Conservation (phyloP, 805 yeast species). For the Novakomyces olei region DNA sequence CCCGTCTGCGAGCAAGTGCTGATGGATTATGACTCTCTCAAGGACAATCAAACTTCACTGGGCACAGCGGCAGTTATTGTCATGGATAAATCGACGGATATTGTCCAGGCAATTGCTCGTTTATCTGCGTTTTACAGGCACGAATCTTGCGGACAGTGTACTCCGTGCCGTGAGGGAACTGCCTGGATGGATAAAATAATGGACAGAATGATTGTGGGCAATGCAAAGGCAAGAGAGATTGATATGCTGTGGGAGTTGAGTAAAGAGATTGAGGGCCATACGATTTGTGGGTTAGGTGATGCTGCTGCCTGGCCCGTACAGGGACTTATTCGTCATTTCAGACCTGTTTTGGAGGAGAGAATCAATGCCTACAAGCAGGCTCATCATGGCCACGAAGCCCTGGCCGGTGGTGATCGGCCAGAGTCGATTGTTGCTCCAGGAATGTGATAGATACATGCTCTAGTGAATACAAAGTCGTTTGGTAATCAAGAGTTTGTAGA, state of each 20-base stretch:
- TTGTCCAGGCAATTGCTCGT: conserved; percentile 69
- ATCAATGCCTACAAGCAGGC: conserved; percentile 36
- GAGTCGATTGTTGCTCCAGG: neutral
- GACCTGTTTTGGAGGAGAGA: conserved; percentile 62
- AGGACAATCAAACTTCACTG: conserved; percentile 67
- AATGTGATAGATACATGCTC: neutral
- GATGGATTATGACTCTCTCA: conserved; percentile 76
- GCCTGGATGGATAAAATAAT: conserved; percentile 62
- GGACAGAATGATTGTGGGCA: conserved; percentile 61
- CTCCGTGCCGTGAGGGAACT: conserved; percentile 88
- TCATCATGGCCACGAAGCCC: conserved; percentile 27
- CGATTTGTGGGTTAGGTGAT: conserved; percentile 80
- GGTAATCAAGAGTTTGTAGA: neutral
- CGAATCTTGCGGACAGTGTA: conserved; percentile 87
- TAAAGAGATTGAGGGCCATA: conserved; percentile 75
- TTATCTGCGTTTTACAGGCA: conserved; percentile 69
- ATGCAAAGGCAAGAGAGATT: conserved; percentile 59
- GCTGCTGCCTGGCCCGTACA: conserved; percentile 91
- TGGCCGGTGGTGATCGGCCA: conserved; percentile 34
- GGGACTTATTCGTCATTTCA: conserved; percentile 65
- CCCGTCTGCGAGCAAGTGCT: conserved; percentile 41
- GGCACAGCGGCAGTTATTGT: conserved; percentile 90
- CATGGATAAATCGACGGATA: conserved; percentile 69
- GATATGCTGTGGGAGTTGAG: conserved; percentile 69
- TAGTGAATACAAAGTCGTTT: neutral